Conservation (phyloP, 257 asterid species). For the Paulownia fortunei region DNA sequence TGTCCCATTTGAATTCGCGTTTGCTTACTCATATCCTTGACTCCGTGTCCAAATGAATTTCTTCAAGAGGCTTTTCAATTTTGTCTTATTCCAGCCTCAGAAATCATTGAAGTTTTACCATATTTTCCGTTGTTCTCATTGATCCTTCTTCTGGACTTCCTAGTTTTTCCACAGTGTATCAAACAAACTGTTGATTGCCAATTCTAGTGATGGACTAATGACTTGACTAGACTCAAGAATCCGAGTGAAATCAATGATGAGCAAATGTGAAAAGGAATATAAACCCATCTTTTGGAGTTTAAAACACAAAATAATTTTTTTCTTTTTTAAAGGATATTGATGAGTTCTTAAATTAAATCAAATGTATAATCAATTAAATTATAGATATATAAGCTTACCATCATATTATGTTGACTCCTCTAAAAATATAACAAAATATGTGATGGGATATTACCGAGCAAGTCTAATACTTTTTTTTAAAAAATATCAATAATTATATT, state of each 20-base stretch:
- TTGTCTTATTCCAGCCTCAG: not conserved
- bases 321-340: too few relatives aligned
- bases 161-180: not conserved
- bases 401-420: too few relatives aligned
- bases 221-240: constrained; percentile 12
- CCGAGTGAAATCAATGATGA: not conserved
- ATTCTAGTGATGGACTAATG: constrained; percentile 10
- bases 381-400: too few relatives aligned
- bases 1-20: not conserved
- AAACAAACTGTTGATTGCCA: not conserved
- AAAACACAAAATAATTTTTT: too few relatives aligned
- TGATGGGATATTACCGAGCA: too few relatives aligned
- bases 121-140: not conserved
- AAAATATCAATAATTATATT: too few relatives aligned
- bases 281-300: not conserved
- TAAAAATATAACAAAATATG: too few relatives aligned
- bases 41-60: constrained; percentile 16
- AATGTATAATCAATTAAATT: too few relatives aligned
- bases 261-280: not conserved
- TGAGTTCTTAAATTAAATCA: too few relatives aligned
- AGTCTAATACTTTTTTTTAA: too few relatives aligned
- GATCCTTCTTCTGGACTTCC: not conserved
- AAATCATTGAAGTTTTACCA: not conserved
- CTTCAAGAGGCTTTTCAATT: not conserved
- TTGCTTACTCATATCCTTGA: not conserved